These are phyloP conservation scores for Leishmania aethiopica DNA, from an alignment of 208 protist genomes.

Conservation along the genomic window DNA sequence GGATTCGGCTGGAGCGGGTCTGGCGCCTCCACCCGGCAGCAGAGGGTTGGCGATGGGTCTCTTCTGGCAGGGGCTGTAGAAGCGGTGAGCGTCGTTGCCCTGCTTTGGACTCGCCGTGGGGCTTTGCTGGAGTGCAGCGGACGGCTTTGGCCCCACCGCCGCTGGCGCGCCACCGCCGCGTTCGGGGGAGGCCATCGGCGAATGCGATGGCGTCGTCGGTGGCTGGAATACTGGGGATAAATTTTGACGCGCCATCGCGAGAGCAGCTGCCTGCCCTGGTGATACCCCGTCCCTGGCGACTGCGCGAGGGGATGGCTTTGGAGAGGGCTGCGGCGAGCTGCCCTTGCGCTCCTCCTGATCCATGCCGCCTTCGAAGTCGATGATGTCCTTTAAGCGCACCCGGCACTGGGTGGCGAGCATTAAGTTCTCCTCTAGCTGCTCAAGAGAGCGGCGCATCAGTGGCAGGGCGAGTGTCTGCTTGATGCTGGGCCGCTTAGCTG, in stretches of 20 bases:
- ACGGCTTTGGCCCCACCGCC: constrained; percentile 47
- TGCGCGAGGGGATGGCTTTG: background rate
- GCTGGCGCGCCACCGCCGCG: constrained; percentile 12
- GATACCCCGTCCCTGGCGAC: constrained; percentile 45
- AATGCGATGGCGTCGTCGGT: background rate
- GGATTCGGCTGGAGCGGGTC: constrained; percentile 7
- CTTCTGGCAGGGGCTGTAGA: constrained; percentile 23
- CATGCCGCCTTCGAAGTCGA: constrained; percentile 73
- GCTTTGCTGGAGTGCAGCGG: constrained; percentile 2
- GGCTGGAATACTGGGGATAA: constrained; percentile 8
- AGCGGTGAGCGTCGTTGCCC: constrained; percentile 18
- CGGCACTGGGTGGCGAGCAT: constrained; percentile 91
- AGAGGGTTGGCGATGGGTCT: constrained; percentile 12
- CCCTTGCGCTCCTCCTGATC: constrained; percentile 29
- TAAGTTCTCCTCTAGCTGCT: constrained; percentile 86
- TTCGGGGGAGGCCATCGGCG: constrained; percentile 14
- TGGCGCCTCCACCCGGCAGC: constrained; percentile 11
- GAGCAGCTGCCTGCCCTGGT: constrained; percentile 77
- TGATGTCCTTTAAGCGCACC: constrained; percentile 86
- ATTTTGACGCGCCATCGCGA: constrained; percentile 60
- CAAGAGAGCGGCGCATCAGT: constrained; percentile 71
- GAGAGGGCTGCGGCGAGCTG: constrained; percentile 23
- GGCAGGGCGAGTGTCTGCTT: constrained; percentile 72
- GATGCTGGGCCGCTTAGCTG: constrained; percentile 75
- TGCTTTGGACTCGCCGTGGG: constrained; percentile 3